These are phyloP conservation scores for Helminthosporium solani DNA, from an alignment of 2,329 filamentous ascomycete species.

Conservation along the genomic window DNA sequence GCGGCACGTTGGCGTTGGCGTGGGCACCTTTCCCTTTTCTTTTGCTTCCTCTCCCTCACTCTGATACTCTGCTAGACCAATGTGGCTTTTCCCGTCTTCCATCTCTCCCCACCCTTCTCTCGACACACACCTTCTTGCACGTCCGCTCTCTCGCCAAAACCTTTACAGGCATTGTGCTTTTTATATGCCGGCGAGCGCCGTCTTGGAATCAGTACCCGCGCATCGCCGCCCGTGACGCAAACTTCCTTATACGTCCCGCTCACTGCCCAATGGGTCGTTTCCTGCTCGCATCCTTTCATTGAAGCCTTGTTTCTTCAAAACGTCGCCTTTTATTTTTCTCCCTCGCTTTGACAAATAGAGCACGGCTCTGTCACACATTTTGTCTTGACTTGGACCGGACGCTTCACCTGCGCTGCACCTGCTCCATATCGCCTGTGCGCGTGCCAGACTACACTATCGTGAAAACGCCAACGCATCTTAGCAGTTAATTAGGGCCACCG, in stretches of 20 bases:
- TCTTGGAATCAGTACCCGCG: slow-evolving; percentile 10
- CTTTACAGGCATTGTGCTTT: slow-evolving; percentile 29
- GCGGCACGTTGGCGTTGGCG: slow-evolving; percentile 23
- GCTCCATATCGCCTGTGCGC: slow-evolving; percentile 33
- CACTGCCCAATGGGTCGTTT: slow-evolving; percentile 22
- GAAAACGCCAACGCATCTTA: slow-evolving; percentile 31
- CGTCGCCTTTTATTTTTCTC: slow-evolving; percentile 9
- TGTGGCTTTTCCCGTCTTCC: slow-evolving; percentile 31
- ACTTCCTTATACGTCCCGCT: slow-evolving; percentile 17
- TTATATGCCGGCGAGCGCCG: slow-evolving; percentile 21
- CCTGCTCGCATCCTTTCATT: slow-evolving; percentile 17
- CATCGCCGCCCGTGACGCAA: slow-evolving; percentile 24
- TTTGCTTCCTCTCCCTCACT: slow-evolving; percentile 32
- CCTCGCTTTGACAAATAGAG: slow-evolving; percentile 23
- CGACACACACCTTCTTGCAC: slow-evolving; percentile 23
- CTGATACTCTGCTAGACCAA: slow-evolving; percentile 24
- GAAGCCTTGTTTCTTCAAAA: slow-evolving; percentile 19
- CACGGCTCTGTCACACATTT: slow-evolving; percentile 35
- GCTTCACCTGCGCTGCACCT: slow-evolving; percentile 39
- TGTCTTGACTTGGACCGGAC: slow-evolving; percentile 38
- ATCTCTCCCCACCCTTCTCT: slow-evolving; percentile 14
- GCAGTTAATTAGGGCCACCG: no score
- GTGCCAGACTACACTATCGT: slow-evolving; percentile 22
- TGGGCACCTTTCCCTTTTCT: no score
- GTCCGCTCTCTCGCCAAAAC: slow-evolving; percentile 21